Conservation (phyloP, 148 eudicot species). For the Polygonum maritimum region DNA sequence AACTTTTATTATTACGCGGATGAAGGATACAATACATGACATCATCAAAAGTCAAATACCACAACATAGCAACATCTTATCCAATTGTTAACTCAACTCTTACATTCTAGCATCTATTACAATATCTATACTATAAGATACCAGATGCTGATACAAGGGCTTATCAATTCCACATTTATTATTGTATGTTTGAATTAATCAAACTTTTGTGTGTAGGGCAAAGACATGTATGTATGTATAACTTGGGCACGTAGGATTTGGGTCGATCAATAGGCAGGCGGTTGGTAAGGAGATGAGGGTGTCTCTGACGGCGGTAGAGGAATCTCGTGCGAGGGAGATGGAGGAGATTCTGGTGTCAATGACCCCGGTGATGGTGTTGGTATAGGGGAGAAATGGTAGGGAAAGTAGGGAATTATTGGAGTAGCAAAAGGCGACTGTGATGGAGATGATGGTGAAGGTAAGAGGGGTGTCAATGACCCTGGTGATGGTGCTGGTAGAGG, state of each 20-base stretch:
- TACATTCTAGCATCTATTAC: background rate
- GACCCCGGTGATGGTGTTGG: background rate
- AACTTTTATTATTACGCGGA: background rate
- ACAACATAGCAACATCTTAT: no score
- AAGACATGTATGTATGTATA: no score
- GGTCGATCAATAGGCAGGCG: no score
- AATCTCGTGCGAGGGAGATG: background rate
- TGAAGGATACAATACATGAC: background rate
- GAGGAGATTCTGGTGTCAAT: background rate
- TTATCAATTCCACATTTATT: background rate
- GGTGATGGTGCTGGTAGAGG: background rate
- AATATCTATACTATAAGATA: background rate
- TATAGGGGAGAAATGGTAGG: background rate
- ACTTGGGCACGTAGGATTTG: no score
- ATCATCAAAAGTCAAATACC: background rate
- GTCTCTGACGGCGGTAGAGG: background rate
- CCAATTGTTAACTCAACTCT: background rate
- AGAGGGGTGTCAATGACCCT: background rate
- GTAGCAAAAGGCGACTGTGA: background rate
- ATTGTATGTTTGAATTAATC: background rate
- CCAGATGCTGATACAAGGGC: background rate
- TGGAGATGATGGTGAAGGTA: background rate
- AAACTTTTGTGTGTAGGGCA: no score
- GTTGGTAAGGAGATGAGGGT: no score
- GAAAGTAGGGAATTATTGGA: background rate